Evolutionary conservation across 192 early-diverging fungal genomes (phyloP), one percentile per base, ranked within the genome.

Genomic region (Coemansia sp.): DNA sequence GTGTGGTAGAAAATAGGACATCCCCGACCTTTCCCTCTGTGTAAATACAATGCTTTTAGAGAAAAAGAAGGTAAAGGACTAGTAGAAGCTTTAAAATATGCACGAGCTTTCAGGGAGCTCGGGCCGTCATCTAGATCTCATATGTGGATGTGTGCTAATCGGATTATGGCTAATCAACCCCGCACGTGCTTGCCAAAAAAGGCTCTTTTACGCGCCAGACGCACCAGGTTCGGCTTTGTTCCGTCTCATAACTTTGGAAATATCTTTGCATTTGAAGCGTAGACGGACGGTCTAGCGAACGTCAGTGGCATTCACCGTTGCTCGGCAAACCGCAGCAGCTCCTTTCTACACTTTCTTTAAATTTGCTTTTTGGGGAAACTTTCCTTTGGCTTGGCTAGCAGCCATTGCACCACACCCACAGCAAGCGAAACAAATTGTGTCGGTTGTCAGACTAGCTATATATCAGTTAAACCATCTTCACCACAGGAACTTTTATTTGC

Each of bases 1-100:
- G 53, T 82, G 80, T 2, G 67, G 70, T 19, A 82, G 33, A 65
- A 77, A 66, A 52, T 76, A 82, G 25, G 80, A 82, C 80, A 82
- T 82, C 4, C 4, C 11, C 9, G 25, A 25, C 39, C 39, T 46
- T 2, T 3, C 3, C 39, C 39, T 17, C 3, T 46, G 39, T 46
- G 39, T 46, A 17, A 17, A 46, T 46, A 19, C 54, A 30, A 17
- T 22, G 53, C 53, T 7, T 54, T 6, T 7, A 59, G 17, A 20
- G 8, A 5, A 6, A 59, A 30, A 59, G 29, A 11, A 59, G 53
- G 25, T 51, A 9, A 7, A 54, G 21, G 17, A 22, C 59, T 60
- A 42, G 59, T 60, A 22, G 10, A 42, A 46, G 59, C n/a, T 24
- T 23, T 22, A 9, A 17, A 36, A n/a, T 11, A 9, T 46, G 39